Evolutionary conservation across 2,329 filamentous ascomycete genomes (phyloP).

Genomic region (Claviceps sp.): DNA sequence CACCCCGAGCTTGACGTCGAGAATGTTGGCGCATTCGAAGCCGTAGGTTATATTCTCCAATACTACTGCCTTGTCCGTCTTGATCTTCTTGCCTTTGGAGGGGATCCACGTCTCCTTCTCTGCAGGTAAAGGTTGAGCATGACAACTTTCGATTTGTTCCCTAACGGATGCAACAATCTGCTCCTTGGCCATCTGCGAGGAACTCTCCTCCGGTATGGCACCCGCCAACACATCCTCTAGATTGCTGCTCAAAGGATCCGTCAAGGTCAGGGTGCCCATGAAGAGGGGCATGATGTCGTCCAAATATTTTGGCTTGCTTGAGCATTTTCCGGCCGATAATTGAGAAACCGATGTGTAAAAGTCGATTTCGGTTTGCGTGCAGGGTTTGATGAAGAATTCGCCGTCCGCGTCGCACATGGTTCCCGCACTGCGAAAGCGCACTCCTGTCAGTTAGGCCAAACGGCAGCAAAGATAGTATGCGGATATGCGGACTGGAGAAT

Average conservation of each 20-base stretch:
- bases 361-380: constrained; percentile 67
- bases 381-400: constrained; percentile 86
- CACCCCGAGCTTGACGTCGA: constrained; percentile 84
- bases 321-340: constrained; percentile 48
- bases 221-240: constrained; percentile 36
- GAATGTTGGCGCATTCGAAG: constrained; percentile 73
- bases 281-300: constrained; percentile 71
- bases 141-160: constrained; percentile 17
- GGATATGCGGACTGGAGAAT: background rate
- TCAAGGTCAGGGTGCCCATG: constrained; percentile 67
- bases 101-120: constrained; percentile 29
- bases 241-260: constrained; percentile 33
- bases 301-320: constrained; percentile 32
- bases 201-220: constrained; percentile 25
- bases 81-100: constrained; percentile 45
- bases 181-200: constrained; percentile 19
- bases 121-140: constrained; percentile 4
- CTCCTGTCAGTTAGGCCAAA: background rate
- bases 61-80: constrained; percentile 68
- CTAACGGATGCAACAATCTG: constrained; percentile 20
- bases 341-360: constrained; percentile 55
- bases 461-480: background rate
- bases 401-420: constrained; percentile 76
- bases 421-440: constrained; percentile 52
- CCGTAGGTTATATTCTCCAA: constrained; percentile 73